Percentiles rank a stretch among this genome's conserved stretches.
Evolutionary conservation across 2,329 filamentous ascomycete genomes (phyloP).

Genomic region (Nannizziopsis arthrosporioides): DNA sequence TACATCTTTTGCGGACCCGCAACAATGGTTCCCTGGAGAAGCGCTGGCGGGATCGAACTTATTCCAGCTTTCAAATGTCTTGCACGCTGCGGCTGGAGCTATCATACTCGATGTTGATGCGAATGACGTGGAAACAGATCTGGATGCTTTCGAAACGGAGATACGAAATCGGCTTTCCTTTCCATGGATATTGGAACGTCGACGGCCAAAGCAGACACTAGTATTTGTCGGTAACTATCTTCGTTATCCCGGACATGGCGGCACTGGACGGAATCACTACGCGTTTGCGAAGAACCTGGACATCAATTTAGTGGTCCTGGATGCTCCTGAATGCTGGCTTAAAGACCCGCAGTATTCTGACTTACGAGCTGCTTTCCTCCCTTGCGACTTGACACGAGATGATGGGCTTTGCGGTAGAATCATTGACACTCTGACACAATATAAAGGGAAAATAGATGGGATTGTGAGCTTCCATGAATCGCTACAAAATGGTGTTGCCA

Average conservation of each 20-base stretch:
- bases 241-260: background rate
- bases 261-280: conserved; percentile 9
- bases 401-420: conserved; percentile 22
- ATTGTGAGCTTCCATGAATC: conserved; percentile 29
- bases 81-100: background rate
- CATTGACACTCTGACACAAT: conserved; percentile 20
- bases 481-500: conserved; percentile 22
- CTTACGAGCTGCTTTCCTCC: conserved; percentile 27
- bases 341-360: conserved; percentile 18
- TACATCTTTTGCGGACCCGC: conserved; percentile 7
- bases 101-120: background rate
- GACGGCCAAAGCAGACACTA: background rate
- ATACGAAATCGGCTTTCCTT: conserved; percentile 5
- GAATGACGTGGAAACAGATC: background rate
- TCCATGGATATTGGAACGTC: conserved; percentile 4
- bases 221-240: background rate
- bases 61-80: background rate
- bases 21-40: background rate
- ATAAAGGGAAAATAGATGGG: conserved; percentile 23
- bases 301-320: conserved; percentile 29
- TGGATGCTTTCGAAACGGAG: conserved; percentile 1
- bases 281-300: conserved; percentile 24
- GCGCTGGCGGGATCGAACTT: background rate
- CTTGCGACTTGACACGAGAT: conserved; percentile 18
- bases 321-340: conserved; percentile 31